Evolutionary conservation across 2,329 filamentous ascomycete species (phyloP), one percentile per base, ranked within the genome.

Genomic region (Rutstroemia sp.): DNA sequence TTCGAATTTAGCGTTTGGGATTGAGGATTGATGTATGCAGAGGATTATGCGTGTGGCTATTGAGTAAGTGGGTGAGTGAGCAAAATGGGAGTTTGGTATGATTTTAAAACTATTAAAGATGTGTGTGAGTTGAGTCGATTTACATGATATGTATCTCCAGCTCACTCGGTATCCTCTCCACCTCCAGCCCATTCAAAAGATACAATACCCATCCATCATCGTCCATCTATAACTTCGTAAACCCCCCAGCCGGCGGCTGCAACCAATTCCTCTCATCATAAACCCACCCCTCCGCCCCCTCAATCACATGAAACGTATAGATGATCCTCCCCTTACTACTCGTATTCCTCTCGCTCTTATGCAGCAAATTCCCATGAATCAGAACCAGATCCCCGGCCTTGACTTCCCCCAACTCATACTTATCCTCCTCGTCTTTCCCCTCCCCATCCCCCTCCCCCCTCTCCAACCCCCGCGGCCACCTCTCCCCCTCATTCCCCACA

Each of bases 231-330:
- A 70, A 57, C 49, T 61, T 68, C 4, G 66, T 92, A 69, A 99
- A 96, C 0, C 90, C 92, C 44, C 81, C 81, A 42, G 78, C 75
- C 0, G 90, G 87, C 57, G 92, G 90, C 75, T 96, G 92, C 71
- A 99, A 73, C 94, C 94, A 97, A 73, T 99, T 99, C 72, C 79
- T 79, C 73, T 80, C 80, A 72, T 97, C 94, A 71, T 97, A 99
- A 54, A 75, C 76, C 45, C 84, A 76, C 0, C 72, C 79, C 19
- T 87, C 81, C 21, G 18, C 44, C 0, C 87, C 88, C 74, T 97
- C 94, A 67, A 97, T 97, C 57, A 95, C 82, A 75, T 99, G 94
- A 71, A 97, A 99, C 0, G 94, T 97, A 73, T 97, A 99, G 54
- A 96, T 96, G 69, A 94, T 95, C 63, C 92, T 79, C 21, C 92